Base-by-base conservation (phyloP, 116 monocot species). In the Posidonia oceanica region DNA sequence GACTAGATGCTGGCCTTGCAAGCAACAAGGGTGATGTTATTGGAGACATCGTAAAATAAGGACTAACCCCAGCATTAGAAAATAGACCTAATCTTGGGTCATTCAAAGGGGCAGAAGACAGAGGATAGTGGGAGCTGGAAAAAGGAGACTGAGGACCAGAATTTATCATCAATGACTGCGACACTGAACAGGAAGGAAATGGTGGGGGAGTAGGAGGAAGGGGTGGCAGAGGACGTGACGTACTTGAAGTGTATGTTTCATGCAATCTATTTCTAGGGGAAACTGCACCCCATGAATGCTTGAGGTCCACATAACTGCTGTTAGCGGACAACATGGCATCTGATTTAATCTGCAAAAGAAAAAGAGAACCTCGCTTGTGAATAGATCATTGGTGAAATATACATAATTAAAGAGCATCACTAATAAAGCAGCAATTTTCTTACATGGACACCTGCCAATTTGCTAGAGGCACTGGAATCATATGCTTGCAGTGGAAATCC, bases 171-270 rank as follows among this genome's bases (percentile, higher is more conserved):
- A 78, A 60, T 75, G 80, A 75, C 60, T 86, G 88, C 42, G 81
- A 63, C 21, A 84, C 66, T 56, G 80, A 65, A 67, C 75, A 51
- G 58, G 74, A 21, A 22, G 90, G 76, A 48, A 79, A 87, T 56
- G 93, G 88, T 44, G 91, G 91, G 60, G 87, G 91, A 18, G 67
- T 72, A 58, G 91, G 79, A 15, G 93, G 90, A 54, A 88, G 90
- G 4, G 93, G 98, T 29, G 93, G 93, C 70, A 74, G 67, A 15
- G 82, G 72, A 20, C 85, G 79, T 52, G 70, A 12, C 52, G 80
- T 77, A 54, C 68, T 62, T 23, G 88, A 79, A 18, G 69, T 54
- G 41, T 74, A 81, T 54, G 56, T 65, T 44, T 86, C 86, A 36
- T 73, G 72, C 64, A 79, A 64, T 71, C 78, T 84, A 69, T 22